Evolutionary conservation across 1,284 basidiomycete genomes (phyloP).

Genomic region (Malassezia japonica): DNA sequence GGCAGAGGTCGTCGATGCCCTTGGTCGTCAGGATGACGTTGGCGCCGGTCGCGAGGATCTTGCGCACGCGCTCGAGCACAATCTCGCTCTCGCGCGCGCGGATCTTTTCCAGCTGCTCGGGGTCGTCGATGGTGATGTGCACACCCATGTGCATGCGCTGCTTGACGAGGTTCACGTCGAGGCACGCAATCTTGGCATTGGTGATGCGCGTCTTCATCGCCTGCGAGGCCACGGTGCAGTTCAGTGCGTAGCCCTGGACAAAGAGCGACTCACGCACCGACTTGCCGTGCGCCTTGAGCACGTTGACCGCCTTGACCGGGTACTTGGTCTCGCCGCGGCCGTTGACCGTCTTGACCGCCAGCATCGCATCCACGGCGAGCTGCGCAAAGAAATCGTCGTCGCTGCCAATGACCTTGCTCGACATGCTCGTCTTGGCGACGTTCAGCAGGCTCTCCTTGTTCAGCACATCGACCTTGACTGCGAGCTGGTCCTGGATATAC

Average conservation of each 20-base stretch:
- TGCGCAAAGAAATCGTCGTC: slow-evolving; percentile 98
- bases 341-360: slow-evolving; percentile 91
- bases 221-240: slow-evolving; percentile 97
- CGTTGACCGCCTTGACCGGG: slow-evolving; percentile 97
- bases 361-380: slow-evolving; percentile 97
- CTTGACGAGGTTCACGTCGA: slow-evolving; percentile 97
- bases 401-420: slow-evolving; percentile 95
- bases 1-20: slow-evolving; percentile 93
- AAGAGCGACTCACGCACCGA: slow-evolving; percentile 90
- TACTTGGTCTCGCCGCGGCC: slow-evolving; percentile 93
- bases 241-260: slow-evolving; percentile 93
- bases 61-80: slow-evolving; percentile 86
- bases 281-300: slow-evolving; percentile 96
- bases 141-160: slow-evolving; percentile 95
- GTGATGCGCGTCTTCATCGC: slow-evolving; percentile 95
- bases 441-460: slow-evolving; percentile 88
- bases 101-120: slow-evolving; percentile 91
- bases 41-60: slow-evolving; percentile 89
- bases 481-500: slow-evolving; percentile 95
- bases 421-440: slow-evolving; percentile 97
- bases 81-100: slow-evolving; percentile 90
- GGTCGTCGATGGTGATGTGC: slow-evolving; percentile 94
- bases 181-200: slow-evolving; percentile 91
- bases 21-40: slow-evolving; percentile 97
- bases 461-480: slow-evolving; percentile 83